Evolutionary conservation across 2,329 filamentous ascomycete genomes (phyloP).

Genomic region (Ophiocordyceps sinensis): DNA sequence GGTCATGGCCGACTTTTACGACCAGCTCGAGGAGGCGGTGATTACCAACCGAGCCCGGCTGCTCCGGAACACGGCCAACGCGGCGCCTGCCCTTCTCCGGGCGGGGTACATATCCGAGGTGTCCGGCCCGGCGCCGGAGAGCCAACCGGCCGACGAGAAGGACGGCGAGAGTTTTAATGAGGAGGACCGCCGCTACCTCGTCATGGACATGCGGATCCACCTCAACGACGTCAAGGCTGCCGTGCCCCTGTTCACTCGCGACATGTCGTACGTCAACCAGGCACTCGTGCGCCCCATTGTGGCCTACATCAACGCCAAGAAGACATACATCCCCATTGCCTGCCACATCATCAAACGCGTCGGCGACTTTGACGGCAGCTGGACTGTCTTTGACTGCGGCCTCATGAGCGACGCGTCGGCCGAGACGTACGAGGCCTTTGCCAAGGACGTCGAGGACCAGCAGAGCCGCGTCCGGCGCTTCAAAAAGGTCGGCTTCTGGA

Average conservation of each 20-base stretch:
- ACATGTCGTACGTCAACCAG: constrained; percentile 92
- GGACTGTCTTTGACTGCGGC: constrained; percentile 88
- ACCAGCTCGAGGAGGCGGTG: constrained; percentile 85
- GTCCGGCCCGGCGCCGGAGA: constrained; percentile 4
- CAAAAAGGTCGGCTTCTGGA: constrained; percentile 96
- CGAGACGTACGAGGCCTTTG: constrained; percentile 92
- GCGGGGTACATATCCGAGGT: constrained; percentile 19
- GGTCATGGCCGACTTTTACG: constrained; percentile 94
- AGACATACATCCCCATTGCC: constrained; percentile 88
- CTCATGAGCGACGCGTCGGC: constrained; percentile 87
- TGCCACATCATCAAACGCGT: constrained; percentile 86
- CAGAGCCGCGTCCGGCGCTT: constrained; percentile 74
- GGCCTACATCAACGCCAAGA: constrained; percentile 92
- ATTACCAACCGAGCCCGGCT: constrained; percentile 58
- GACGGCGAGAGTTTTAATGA: constrained; percentile 1
- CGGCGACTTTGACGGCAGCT: constrained; percentile 84
- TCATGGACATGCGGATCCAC: constrained; percentile 91
- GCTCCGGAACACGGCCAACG: constrained; percentile 31
- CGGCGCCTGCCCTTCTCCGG: constrained; percentile 12
- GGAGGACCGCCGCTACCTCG: constrained; percentile 61
- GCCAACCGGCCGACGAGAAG: constrained; percentile 3
- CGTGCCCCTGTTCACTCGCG: constrained; percentile 81
- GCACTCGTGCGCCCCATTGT: constrained; percentile 91
- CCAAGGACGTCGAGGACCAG: constrained; percentile 77
- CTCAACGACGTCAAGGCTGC: constrained; percentile 89